Conservation (phyloP, 2,329 filamentous ascomycete species). For the Juglanconis sp. region DNA sequence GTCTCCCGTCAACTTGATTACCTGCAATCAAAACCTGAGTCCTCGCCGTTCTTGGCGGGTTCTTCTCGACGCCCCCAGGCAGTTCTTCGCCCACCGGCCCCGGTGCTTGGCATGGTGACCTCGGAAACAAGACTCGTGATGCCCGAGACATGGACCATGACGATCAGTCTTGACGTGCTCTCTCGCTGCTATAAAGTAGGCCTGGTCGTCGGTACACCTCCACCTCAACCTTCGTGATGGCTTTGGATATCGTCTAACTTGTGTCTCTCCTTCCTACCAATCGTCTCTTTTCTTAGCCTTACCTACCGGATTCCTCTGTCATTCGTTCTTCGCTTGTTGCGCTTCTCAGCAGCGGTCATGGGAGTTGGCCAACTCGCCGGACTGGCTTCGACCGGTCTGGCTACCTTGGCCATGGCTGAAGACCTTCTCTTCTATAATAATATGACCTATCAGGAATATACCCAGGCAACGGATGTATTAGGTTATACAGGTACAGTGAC, state of each 20-base stretch:
- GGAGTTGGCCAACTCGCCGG: conserved; percentile 5
- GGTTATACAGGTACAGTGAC: conserved; percentile 19
- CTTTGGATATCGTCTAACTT: conserved; percentile 10
- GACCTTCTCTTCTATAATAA: conserved; percentile 25
- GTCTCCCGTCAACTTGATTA: conserved; percentile 12
- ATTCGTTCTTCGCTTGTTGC: neutral
- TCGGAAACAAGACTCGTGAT: conserved; percentile 6
- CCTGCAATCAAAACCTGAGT: conserved; percentile 15
- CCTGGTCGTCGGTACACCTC: conserved; percentile 6
- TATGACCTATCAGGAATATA: conserved; percentile 25
- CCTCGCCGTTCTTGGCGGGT: neutral
- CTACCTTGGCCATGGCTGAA: conserved; percentile 16
- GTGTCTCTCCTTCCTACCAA: conserved; percentile 14
- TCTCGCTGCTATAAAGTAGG: conserved; percentile 14
- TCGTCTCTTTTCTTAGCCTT: neutral
- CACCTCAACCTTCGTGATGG: neutral
- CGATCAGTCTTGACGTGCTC: neutral
- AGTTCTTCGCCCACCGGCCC: neutral
- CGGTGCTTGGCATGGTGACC: neutral
- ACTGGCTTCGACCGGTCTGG: conserved; percentile 18
- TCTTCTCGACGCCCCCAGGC: conserved; percentile 4
- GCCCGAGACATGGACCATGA: conserved; percentile 8
- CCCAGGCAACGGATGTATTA: conserved; percentile 18
- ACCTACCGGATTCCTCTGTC: neutral
- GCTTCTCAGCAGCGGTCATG: conserved; percentile 4